These are phyloP conservation scores for Bryoglossum gracile DNA, from an alignment of 495 filamentous ascomycete species.

Conservation along the genomic window DNA sequence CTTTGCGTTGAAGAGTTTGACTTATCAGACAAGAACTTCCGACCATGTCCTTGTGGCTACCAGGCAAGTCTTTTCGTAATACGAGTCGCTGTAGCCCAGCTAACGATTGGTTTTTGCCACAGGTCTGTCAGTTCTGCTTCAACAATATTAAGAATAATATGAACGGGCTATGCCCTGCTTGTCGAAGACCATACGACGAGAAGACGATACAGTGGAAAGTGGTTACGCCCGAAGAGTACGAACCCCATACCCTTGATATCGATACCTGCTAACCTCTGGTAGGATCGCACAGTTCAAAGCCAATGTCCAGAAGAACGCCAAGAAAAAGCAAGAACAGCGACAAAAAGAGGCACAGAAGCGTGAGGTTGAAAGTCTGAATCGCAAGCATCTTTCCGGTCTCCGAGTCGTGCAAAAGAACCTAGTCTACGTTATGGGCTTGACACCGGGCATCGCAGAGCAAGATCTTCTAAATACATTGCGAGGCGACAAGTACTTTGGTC, in stretches of 20 bases:
- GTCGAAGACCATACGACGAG: slow-evolving; percentile 89
- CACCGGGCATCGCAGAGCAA: slow-evolving; percentile 83
- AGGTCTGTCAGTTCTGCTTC: slow-evolving; percentile 99
- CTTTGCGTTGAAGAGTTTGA: slow-evolving; percentile 99
- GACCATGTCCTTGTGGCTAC: slow-evolving; percentile 95
- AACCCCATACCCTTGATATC: not conserved
- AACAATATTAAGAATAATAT: slow-evolving; percentile 97
- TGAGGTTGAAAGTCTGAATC: slow-evolving; percentile 88
- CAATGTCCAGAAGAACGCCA: slow-evolving; percentile 80
- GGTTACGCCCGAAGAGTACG: slow-evolving; percentile 87
- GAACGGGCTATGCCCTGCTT: slow-evolving; percentile 94
- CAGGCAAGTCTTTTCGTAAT: slow-evolving; percentile 54
- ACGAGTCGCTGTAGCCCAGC: not conserved
- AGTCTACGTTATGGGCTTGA: slow-evolving; percentile 94
- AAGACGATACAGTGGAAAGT: slow-evolving; percentile 94
- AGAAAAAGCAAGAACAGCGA: slow-evolving; percentile 81
- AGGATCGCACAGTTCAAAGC: slow-evolving; percentile 65
- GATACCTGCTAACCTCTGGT: slow-evolving; percentile 23
- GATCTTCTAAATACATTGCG: slow-evolving; percentile 81
- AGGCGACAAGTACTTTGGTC: slow-evolving; percentile 87
- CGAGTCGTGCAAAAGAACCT: slow-evolving; percentile 97
- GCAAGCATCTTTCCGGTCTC: slow-evolving; percentile 90
- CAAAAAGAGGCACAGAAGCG: slow-evolving; percentile 94
- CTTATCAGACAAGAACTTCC: slow-evolving; percentile 93
- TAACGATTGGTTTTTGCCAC: slow-evolving; percentile 11